Base-by-base conservation (phyloP, 176 grass and related monocot species). In the Oryza coarctata region DNA sequence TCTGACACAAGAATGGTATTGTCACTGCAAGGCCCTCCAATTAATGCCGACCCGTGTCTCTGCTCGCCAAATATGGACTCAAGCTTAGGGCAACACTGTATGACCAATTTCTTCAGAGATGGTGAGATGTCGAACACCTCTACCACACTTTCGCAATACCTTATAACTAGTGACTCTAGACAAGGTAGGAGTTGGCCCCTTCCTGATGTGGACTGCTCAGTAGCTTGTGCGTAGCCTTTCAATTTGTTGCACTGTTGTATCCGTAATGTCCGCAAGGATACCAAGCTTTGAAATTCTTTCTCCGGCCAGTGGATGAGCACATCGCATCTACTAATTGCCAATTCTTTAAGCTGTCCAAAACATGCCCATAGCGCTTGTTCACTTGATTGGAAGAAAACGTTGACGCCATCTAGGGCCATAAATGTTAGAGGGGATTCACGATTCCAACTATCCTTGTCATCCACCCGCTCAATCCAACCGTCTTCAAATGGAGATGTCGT, bases 221-320 rank as follows among this genome's bases (percentile, higher is more conserved):
- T 17, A 79, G 32, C 32, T 33, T 33, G 32, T 33, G 32, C 32
- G 32, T 33, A 33, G 27, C 77, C 77, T 25, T 6, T 18, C 44
- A 80, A 41, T 3, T 27, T 55, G 1, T 0, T 11, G 22, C 64
- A 80, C 0, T 0, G 0, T 0, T 0, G 0, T 65, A 78, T 44
- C 3, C 0, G 0, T 64, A 78, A 30, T 29, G 0, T 22, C 36
- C 0, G 22, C 25, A 78, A 78, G 34, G 60, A 78, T 22, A 25
- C 3, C 49, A 52, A 52, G 49, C 49, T 8, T 2, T 52, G 49
- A 0, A 52, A 52, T 52, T 52, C 18, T 52, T 52, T 26, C 12
- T 52, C 17, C 40, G 55, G 74, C 55, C 55, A 76, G 74, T 76
- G 13, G 33, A 62, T 23, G 12, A 77, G 74, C 12, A 1, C 17